phyloP scores from a whole-genome alignment of 805 yeast species.

The Priceomyces carsonii region DNA sequence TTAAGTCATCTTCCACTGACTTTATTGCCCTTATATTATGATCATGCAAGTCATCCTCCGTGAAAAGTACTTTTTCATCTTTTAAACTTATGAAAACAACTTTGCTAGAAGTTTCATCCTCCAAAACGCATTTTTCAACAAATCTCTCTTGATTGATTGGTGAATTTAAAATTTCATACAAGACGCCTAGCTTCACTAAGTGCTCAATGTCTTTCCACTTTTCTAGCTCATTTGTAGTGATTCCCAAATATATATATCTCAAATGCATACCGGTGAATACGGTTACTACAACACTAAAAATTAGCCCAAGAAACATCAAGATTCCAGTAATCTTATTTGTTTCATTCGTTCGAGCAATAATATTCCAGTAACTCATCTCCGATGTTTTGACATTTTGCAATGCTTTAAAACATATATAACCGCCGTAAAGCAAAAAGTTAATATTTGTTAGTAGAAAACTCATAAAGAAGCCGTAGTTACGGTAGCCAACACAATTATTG shows the following conservation, averaged over 20 bases:
- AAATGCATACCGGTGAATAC: slow-evolving; percentile 48
- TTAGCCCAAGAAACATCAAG: slow-evolving; percentile 37
- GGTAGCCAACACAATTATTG: slow-evolving; percentile 72
- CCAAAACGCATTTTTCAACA: slow-evolving; percentile 22
- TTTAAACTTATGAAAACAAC: slow-evolving; percentile 29
- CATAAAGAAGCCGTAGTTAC: slow-evolving; percentile 63
- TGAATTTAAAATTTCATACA: slow-evolving; percentile 22
- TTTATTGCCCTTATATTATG: slow-evolving; percentile 17
- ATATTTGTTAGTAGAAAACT: slow-evolving; percentile 53
- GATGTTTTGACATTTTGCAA: slow-evolving; percentile 11
- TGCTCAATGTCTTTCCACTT: slow-evolving; percentile 71
- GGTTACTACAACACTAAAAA: slow-evolving; percentile 36
- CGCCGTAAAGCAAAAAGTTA: slow-evolving; percentile 42
- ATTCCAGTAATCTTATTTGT: slow-evolving; percentile 43
- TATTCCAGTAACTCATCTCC: slow-evolving; percentile 19
- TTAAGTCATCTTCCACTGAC: slow-evolving; percentile 30
- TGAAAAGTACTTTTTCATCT: slow-evolving; percentile 22
- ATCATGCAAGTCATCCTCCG: slow-evolving; percentile 9
- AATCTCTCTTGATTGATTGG: slow-evolving; percentile 14
- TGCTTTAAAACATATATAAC: slow-evolving; percentile 28
- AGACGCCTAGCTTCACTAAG: slow-evolving; percentile 28
- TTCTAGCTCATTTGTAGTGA: slow-evolving; percentile 71
- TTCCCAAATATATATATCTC: slow-evolving; percentile 58
- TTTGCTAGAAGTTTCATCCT: slow-evolving; percentile 11
- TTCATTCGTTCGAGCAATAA: slow-evolving; percentile 25